Base-by-base conservation (phyloP, 176 grass and related monocot species). In the Oryza nivara region DNA sequence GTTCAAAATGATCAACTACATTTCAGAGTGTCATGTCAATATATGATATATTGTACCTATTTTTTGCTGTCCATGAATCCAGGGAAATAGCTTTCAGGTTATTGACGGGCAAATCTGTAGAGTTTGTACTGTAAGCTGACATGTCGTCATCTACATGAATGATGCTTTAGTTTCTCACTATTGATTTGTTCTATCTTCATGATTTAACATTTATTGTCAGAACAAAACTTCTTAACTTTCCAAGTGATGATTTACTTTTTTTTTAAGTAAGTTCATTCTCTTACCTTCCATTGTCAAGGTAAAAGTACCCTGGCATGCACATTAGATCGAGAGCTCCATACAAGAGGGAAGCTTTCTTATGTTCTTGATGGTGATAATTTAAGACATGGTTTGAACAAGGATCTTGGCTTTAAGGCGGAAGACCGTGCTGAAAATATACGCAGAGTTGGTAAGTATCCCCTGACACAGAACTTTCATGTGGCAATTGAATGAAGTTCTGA, bases 281-380 rank as follows among this genome's bases (percentile, higher is more conserved):
- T 13, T 79, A 11, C 25, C 9, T 86, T 2, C 38, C 40, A 1
- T 63, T 86, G 68, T 68, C 70, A 88, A 94, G 95, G 95, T 67
- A 97, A 97, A 90, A 98, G 96, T 82, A 98, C 96, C 7, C 88
- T 98, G 64, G 96, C 96, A 10, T 98, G 96, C 76, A 93, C 91
- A 32, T 79, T 98, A 46, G 88, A 87, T 66, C 82, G 73, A 43
- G 93, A 98, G 83, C 82, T 98, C 41, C 91, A 98, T 73, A 87
- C 87, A 38, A 87, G 88, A 76, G 91, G 93, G 86, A 98, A 90
- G 83, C 92, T 98, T 56, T 47, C 96, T 35, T 95, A 95, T 85
- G 82, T 98, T 70, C 96, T 98, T 71, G 96, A 98, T 26, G 96
- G 96, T 14, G 96, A 98, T 81, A 98, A 95, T 83, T 90, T 98